These are phyloP conservation scores for Pseudocercospora fuligena DNA, from an alignment of 2,329 filamentous ascomycete genomes.

Conservation along the genomic window DNA sequence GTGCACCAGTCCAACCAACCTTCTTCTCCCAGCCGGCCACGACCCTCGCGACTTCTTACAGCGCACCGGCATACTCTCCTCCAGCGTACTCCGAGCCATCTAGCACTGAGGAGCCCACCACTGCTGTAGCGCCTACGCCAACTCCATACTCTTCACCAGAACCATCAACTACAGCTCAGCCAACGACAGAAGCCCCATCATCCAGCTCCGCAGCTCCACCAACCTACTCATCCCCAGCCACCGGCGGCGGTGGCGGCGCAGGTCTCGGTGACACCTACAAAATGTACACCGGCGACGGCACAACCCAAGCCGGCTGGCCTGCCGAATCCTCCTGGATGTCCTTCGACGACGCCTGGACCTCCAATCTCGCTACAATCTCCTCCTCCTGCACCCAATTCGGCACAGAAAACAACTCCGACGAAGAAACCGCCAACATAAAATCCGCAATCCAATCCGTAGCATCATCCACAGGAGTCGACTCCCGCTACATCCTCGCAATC, in stretches of 20 bases:
- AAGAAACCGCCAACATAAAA: constrained; percentile 47
- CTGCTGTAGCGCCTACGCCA: constrained; percentile 9
- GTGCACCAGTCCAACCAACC: neutral
- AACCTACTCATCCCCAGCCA: constrained; percentile 7
- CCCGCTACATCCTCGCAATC: constrained; percentile 51
- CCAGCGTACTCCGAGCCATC: constrained; percentile 18
- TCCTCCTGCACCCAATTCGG: constrained; percentile 45
- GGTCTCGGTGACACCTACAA: constrained; percentile 29
- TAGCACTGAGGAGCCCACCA: constrained; percentile 1
- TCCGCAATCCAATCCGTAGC: constrained; percentile 44
- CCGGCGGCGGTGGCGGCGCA: constrained; percentile 16
- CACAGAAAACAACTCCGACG: constrained; percentile 44
- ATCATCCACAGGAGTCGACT: constrained; percentile 41
- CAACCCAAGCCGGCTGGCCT: constrained; percentile 34
- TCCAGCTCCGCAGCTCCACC: constrained; percentile 15
- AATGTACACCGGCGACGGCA: constrained; percentile 34
- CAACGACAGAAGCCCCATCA: constrained; percentile 12
- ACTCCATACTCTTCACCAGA: constrained; percentile 13
- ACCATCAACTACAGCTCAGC: constrained; percentile 4
- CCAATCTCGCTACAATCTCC: constrained; percentile 44
- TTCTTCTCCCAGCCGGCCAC: constrained; percentile 12
- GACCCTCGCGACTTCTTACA: constrained; percentile 12
- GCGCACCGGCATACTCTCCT: constrained; percentile 4
- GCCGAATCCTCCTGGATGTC: constrained; percentile 30
- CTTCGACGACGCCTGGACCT: constrained; percentile 40